Evolutionary conservation across 1,284 basidiomycete genomes (phyloP).

Genomic region (Coniophora puteana): DNA sequence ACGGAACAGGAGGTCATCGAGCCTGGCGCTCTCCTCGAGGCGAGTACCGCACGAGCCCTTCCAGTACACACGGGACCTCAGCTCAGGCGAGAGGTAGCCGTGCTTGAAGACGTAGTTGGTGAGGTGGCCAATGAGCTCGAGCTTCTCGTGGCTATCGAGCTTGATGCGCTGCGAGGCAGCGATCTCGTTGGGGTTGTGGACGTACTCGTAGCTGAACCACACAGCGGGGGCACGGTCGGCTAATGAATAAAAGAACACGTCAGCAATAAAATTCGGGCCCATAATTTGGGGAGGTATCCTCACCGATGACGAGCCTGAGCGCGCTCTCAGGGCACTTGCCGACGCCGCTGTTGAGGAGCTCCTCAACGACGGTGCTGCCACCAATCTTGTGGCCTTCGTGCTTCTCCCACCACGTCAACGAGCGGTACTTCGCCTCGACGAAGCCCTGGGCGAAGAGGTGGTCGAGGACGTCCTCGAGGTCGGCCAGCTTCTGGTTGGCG

Average conservation of each 20-base stretch:
- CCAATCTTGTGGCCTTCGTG: conserved; percentile 33
- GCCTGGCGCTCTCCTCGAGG: conserved; percentile 31
- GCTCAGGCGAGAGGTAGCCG: conserved; percentile 33
- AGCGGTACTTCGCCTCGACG: conserved; percentile 37
- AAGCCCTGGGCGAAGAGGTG: conserved; percentile 43
- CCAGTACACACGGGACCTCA: conserved; percentile 38
- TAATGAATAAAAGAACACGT: conserved; percentile 17
- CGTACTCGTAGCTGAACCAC: conserved; percentile 42
- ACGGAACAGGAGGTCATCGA: conserved; percentile 30
- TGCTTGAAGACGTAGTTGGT: conserved; percentile 42
- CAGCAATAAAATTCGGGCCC: not conserved
- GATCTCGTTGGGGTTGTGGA: conserved; percentile 25
- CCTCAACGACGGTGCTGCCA: conserved; percentile 31
- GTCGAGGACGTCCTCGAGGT: conserved; percentile 47
- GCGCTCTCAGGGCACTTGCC: conserved; percentile 39
- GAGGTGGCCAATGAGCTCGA: conserved; percentile 36
- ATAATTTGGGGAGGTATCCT: conserved; percentile 8
- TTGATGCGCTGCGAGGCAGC: conserved; percentile 38
- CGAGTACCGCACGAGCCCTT: conserved; percentile 31
- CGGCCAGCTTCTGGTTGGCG: conserved; percentile 33
- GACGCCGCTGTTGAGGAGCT: conserved; percentile 34
- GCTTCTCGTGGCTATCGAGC: conserved; percentile 25
- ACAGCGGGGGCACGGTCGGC: conserved; percentile 35
- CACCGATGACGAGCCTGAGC: conserved; percentile 41
- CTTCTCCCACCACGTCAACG: conserved; percentile 41